These are phyloP conservation scores for Pseudogymnoascus sp. DNA, from an alignment of 2,329 filamentous ascomycete genomes.

Conservation along the genomic window DNA sequence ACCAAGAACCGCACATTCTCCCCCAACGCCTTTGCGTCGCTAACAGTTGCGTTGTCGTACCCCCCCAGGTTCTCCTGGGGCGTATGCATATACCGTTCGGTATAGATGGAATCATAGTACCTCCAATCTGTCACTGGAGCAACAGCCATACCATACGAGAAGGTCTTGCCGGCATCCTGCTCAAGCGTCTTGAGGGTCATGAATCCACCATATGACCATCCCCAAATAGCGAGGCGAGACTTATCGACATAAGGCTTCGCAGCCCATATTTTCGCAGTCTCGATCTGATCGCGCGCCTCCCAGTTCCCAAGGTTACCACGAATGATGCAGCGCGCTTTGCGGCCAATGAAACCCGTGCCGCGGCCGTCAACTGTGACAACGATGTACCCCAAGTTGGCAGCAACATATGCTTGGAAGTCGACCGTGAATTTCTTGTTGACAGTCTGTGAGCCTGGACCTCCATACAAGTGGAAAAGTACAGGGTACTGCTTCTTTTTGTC, in stretches of 20 bases:
- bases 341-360: conserved; percentile 84
- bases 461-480: conserved; percentile 91
- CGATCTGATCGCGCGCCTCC: conserved; percentile 87
- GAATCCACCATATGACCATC: conserved; percentile 96
- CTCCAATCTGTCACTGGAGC: conserved; percentile 98
- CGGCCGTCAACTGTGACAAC: conserved; percentile 92
- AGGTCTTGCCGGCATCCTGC: conserved; percentile 78
- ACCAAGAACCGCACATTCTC: conserved; percentile 80
- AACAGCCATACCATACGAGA: conserved; percentile 95
- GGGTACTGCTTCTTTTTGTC: conserved; percentile 77
- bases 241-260: conserved; percentile 75
- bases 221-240: conserved; percentile 85
- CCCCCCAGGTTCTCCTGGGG: conserved; percentile 73
- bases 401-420: conserved; percentile 86
- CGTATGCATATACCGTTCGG: conserved; percentile 94
- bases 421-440: conserved; percentile 74
- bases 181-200: conserved; percentile 92
- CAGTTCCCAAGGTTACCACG: conserved; percentile 76
- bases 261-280: conserved; percentile 76
- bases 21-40: conserved; percentile 63
- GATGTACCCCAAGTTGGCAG: conserved; percentile 78
- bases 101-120: conserved; percentile 91
- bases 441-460: conserved; percentile 84
- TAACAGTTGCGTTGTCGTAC: conserved; percentile 68
- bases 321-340: conserved; percentile 71